Evolutionary conservation across 2,329 filamentous ascomycete species (phyloP), one percentile per base, ranked within the genome.

Genomic region (Clarireedia homoeocarpa): DNA sequence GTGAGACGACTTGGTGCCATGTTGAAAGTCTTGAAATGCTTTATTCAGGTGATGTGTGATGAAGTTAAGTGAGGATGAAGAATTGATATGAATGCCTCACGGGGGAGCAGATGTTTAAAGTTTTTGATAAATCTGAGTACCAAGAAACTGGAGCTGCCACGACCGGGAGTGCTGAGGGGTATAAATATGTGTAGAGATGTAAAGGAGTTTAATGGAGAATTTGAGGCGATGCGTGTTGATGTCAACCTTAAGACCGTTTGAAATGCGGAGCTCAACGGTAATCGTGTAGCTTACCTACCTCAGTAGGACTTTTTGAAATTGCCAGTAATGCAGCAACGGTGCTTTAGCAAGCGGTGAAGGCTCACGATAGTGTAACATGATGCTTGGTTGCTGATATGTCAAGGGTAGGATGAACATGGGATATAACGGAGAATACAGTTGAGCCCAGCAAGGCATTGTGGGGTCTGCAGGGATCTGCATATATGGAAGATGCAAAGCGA

Each of bases 1-100:
- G 20, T 46, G 20, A 58, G 59, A 55, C 62, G 55, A 59, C 61
- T 59, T 48, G 63, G 63, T 20, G 61, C 58, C 63, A 65, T 65
- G 30, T 23, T 51, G 39, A 30, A 52, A 26, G 20, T 17, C 5
- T 47, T 40, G 14, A 36, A 2, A n/a, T 49, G 10, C n/a, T 30
- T 14, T 20, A 20, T 49, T 36, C 15, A 34, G n/a, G 36, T 38
- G n/a, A 47, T 24, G 17, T 50, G 38, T 50, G 52, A 50, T 55
- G 38, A 42, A 34, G 14, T 26, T 26, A 9, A 49, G 15, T 39
- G 26, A 40, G 24, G 48, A 52, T 7, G 34, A 56, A 24, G 48
- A 56, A 24, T n/a, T 52, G 40, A 52, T 55, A 55, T 50, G 50
- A 55, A 55, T 54, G 40, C 48, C 23, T 49, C n/a, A 38, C 24